Evolutionary conservation across 2,329 filamentous ascomycete genomes (phyloP).

Genomic region (Hymenoscyphus fructigenus): DNA sequence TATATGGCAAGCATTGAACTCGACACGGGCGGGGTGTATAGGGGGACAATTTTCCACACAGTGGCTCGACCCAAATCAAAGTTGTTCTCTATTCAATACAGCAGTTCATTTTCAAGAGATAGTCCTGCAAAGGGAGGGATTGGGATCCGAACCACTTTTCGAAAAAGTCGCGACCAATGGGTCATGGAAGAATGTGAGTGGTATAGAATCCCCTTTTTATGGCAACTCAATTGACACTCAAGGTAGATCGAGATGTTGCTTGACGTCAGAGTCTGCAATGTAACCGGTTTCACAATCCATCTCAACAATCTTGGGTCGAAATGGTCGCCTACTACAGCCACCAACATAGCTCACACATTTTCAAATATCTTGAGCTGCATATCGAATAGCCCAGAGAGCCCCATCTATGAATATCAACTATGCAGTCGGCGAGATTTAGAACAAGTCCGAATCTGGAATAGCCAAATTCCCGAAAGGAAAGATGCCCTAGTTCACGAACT

Average conservation of each 20-base stretch:
- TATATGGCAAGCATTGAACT: not conserved
- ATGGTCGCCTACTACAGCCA: not conserved
- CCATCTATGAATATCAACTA: not conserved
- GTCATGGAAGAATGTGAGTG: too few species aligned
- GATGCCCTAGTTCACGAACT: constrained; percentile 22
- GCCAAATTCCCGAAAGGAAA: constrained; percentile 13
- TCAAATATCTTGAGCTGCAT: not conserved
- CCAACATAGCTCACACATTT: not conserved
- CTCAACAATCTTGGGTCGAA: not conserved
- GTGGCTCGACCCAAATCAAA: not conserved
- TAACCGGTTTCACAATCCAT: not conserved
- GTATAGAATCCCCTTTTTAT: too few species aligned
- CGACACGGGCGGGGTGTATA: not conserved
- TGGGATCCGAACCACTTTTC: not conserved
- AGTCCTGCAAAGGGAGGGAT: not conserved
- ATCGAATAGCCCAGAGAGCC: not conserved
- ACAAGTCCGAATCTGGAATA: constrained; percentile 14
- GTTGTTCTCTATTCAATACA: not conserved
- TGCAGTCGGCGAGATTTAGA: not conserved
- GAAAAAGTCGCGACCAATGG: too few species aligned
- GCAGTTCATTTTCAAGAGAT: not conserved
- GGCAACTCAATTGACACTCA: too few species aligned
- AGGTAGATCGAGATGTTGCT: not conserved
- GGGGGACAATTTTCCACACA: not conserved
- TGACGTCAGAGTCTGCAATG: not conserved